Conservation (phyloP, 2,329 filamentous ascomycete genomes). For the Pyrenochaeta sp. region DNA sequence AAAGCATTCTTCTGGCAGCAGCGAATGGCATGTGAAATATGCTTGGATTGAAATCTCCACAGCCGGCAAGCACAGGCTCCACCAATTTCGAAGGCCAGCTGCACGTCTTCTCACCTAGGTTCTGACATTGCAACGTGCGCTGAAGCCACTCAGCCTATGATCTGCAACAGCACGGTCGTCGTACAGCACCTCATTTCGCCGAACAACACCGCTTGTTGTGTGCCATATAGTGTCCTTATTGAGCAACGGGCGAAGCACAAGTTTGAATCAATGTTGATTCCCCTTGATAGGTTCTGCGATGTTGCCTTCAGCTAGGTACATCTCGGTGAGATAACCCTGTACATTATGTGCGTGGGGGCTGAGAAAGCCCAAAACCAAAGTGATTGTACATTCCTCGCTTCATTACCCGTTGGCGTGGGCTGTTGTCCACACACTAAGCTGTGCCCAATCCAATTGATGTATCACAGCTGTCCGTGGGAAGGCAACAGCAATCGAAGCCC, state of each 20-base stretch:
- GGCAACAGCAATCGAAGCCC: not conserved
- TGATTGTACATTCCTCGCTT: slow-evolving; percentile 13
- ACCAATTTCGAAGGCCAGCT: not conserved
- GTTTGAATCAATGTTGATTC: too few relatives aligned
- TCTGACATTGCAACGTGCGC: not conserved
- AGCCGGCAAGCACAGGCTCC: not conserved
- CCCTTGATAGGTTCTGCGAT: not conserved
- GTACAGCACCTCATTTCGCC: not conserved
- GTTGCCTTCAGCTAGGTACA: not conserved
- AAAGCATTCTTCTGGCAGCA: too few relatives aligned
- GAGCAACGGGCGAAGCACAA: not conserved
- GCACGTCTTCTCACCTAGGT: not conserved
- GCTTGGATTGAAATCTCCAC: not conserved
- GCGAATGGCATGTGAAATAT: too few relatives aligned
- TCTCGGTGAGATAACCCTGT: not conserved
- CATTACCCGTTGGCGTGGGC: not conserved
- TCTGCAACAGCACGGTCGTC: not conserved
- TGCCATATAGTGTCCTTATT: not conserved
- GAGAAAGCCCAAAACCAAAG: not conserved
- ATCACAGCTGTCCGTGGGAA: not conserved
- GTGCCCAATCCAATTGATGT: not conserved
- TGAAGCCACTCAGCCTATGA: not conserved
- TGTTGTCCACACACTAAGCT: not conserved
- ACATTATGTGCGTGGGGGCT: not conserved
- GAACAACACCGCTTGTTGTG: not conserved